Percentiles rank a stretch among this genome's conserved stretches.
phyloP scores from a whole-genome alignment of 306 rosid species.

The Erythrophleum fordii region DNA sequence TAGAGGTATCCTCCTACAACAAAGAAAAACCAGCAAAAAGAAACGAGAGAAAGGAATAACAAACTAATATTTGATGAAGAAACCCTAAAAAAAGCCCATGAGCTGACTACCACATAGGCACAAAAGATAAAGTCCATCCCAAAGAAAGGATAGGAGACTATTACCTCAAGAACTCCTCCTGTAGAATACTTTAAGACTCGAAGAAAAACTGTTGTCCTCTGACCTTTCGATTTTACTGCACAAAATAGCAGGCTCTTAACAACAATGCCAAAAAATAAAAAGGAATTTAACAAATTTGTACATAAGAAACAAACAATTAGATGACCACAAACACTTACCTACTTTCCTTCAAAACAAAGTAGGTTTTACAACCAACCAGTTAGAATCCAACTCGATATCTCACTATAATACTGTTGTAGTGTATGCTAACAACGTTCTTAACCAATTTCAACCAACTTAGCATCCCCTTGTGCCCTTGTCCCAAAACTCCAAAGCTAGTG shows the following conservation, averaged over 20 bases:
- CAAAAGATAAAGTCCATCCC: neutral
- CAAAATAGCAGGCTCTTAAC: slow-evolving; percentile 39
- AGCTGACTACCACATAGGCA: neutral
- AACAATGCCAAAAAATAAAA: slow-evolving; percentile 32
- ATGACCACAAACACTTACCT: slow-evolving; percentile 2
- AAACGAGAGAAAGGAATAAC: neutral
- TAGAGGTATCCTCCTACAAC: neutral
- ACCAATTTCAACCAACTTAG: neutral
- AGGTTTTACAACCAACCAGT: slow-evolving; percentile 19
- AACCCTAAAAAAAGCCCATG: neutral
- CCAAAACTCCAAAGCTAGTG: neutral
- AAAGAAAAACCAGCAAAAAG: neutral
- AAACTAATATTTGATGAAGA: no score
- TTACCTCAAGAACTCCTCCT: slow-evolving; percentile 98
- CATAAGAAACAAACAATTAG: slow-evolving; percentile 1
- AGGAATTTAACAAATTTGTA: slow-evolving; percentile 18
- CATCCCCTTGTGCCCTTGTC: neutral
- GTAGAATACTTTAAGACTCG: slow-evolving; percentile 91
- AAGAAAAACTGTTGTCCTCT: slow-evolving; percentile 78
- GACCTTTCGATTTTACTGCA: slow-evolving; percentile 81
- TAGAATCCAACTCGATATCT: slow-evolving; percentile 24
- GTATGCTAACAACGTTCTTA: neutral
- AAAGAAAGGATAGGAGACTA: slow-evolving; percentile 3
- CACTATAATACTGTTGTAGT: neutral
- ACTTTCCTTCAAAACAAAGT: neutral